phyloP scores from a whole-genome alignment of 2,329 filamentous ascomycete species.

The Chalaropsis thielavioides region DNA sequence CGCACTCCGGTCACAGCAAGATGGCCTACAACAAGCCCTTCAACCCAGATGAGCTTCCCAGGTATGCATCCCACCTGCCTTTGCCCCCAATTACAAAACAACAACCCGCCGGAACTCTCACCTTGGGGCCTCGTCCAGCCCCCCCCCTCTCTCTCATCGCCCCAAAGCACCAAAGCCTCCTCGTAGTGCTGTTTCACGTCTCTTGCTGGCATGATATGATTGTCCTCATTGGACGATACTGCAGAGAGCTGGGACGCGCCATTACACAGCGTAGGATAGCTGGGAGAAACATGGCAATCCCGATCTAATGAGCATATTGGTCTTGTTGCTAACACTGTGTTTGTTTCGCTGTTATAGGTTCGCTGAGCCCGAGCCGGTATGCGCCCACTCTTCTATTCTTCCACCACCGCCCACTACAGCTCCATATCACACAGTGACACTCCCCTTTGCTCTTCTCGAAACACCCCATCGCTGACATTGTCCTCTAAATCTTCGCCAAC shows the following conservation, averaged over 20 bases:
- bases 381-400: constrained; percentile 16
- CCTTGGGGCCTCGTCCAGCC: neutral
- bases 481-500: constrained; percentile 5
- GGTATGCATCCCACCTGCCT: constrained; percentile 34
- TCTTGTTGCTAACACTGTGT: constrained; percentile 12
- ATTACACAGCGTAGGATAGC: neutral
- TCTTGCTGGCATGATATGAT: neutral
- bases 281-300: neutral
- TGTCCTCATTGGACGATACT: neutral
- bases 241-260: neutral
- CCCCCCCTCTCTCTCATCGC: neutral
- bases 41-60: constrained; percentile 88
- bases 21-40: constrained; percentile 94
- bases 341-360: constrained; percentile 35
- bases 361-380: constrained; percentile 59
- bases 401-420: neutral
- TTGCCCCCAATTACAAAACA: neutral
- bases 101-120: neutral
- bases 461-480: neutral
- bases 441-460: neutral
- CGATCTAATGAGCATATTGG: neutral
- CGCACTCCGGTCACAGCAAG: constrained; percentile 5
- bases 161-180: neutral
- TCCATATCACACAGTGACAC: neutral
- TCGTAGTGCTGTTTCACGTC: constrained; percentile 3